These are phyloP conservation scores for Alternaria dauci DNA, from an alignment of 2,329 filamentous ascomycete species.

Conservation along the genomic window DNA sequence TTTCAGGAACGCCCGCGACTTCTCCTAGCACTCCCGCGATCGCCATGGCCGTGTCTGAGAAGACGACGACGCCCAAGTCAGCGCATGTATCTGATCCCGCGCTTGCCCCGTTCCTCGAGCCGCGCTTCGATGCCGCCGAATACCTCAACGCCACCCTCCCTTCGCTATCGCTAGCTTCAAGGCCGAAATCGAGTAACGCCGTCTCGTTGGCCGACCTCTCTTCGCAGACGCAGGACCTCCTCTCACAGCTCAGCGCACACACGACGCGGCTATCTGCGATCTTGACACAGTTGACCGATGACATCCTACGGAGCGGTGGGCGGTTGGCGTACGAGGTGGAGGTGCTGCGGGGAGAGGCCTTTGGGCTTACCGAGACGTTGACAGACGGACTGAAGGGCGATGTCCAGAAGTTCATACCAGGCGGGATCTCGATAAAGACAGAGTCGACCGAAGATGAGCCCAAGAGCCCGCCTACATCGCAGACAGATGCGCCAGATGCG, in stretches of 20 bases:
- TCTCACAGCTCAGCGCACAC: slow-evolving; percentile 88
- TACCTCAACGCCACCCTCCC: slow-evolving; percentile 86
- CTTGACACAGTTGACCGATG: slow-evolving; percentile 89
- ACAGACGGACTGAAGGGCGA: slow-evolving; percentile 76
- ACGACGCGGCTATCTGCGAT: slow-evolving; percentile 82
- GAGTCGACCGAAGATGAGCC: slow-evolving; percentile 10
- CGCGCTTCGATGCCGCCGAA: slow-evolving; percentile 81
- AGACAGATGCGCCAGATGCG: slow-evolving; percentile 8
- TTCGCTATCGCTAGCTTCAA: slow-evolving; percentile 63
- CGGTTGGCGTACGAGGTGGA: slow-evolving; percentile 94
- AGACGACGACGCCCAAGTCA: slow-evolving; percentile 33
- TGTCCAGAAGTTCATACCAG: slow-evolving; percentile 74
- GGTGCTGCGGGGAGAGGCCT: slow-evolving; percentile 84
- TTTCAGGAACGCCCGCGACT: slow-evolving; percentile 24
- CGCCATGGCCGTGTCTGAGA: slow-evolving; percentile 40
- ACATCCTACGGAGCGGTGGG: slow-evolving; percentile 88
- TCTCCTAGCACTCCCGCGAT: slow-evolving; percentile 19
- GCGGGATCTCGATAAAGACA: slow-evolving; percentile 39
- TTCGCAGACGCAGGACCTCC: slow-evolving; percentile 79
- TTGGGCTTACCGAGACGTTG: slow-evolving; percentile 80
- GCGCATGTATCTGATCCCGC: slow-evolving; percentile 74
- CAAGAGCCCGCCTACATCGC: slow-evolving; percentile 3
- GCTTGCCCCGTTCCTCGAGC: slow-evolving; percentile 76
- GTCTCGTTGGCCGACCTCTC: slow-evolving; percentile 79
- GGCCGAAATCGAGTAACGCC: slow-evolving; percentile 52